Evolutionary conservation across 192 early-diverging fungal species (phyloP).

Genomic region (Backusella circina): DNA sequence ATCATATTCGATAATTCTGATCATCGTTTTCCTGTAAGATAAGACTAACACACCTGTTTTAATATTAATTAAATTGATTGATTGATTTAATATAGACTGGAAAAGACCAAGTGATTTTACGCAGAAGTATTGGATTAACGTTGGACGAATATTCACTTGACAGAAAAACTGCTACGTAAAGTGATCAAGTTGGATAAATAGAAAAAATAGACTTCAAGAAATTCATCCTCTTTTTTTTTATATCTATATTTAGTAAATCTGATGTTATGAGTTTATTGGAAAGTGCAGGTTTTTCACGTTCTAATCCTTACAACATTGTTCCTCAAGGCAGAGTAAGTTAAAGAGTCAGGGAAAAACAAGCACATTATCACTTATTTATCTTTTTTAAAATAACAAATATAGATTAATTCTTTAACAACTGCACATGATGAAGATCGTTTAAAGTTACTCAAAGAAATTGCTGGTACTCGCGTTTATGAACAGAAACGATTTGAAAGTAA

Average conservation of each 20-base stretch:
- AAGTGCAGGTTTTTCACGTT: constrained; percentile 91
- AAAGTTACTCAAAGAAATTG: constrained; percentile 94
- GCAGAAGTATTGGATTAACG: constrained; percentile 93
- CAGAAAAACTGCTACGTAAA: constrained; percentile 81
- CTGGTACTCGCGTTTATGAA: constrained; percentile 96
- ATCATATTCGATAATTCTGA: constrained; percentile 97
- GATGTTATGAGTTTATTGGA: constrained; percentile 95
- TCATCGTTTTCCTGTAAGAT: constrained; percentile 81
- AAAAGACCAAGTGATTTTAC: constrained; percentile 83
- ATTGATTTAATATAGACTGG: constrained; percentile 58
- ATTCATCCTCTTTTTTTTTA: neutral
- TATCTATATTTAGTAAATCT: constrained; percentile 62
- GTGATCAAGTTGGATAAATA: neutral
- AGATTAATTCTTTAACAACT: constrained; percentile 91
- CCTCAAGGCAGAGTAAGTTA: constrained; percentile 86
- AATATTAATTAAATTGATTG: neutral
- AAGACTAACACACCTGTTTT: neutral
- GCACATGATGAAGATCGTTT: constrained; percentile 91
- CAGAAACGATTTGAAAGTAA: constrained; percentile 82
- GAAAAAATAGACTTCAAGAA: neutral
- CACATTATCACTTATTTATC: neutral
- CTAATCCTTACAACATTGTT: constrained; percentile 99
- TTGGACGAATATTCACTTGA: constrained; percentile 99
- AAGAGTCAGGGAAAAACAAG: neutral
- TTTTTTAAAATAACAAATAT: neutral